phyloP scores from a whole-genome alignment of 441 rosid species.

The Euphorbia corollata region DNA sequence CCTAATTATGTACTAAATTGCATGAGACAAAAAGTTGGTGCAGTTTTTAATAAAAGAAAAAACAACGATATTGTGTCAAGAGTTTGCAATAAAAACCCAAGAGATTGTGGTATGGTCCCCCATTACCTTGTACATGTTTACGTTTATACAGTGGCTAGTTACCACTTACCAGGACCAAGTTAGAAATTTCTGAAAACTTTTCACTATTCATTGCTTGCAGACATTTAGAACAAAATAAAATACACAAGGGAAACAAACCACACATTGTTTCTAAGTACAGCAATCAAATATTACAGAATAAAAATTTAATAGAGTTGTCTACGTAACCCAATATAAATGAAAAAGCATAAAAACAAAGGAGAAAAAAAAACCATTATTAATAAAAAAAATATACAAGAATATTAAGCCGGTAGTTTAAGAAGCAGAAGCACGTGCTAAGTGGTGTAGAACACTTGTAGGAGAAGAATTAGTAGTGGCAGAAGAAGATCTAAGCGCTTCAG shows the following conservation, averaged over 20 bases:
- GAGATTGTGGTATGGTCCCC: too few species aligned
- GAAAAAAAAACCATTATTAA: background rate
- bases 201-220: background rate
- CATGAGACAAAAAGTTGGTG: background rate
- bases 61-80: too few species aligned
- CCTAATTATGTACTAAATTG: too few species aligned
- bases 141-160: too few species aligned
- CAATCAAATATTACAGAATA: background rate
- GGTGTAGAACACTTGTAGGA: slow-evolving; percentile 73
- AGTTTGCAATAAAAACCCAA: too few species aligned
- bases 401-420: slow-evolving; percentile 40
- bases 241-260: too few species aligned
- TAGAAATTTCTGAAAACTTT: too few species aligned
- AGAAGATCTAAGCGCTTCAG: slow-evolving; percentile 70
- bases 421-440: slow-evolving; percentile 34
- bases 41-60: too few species aligned
- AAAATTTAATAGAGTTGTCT: background rate
- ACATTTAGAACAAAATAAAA: background rate
- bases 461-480: slow-evolving; percentile 52
- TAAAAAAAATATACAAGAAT: slow-evolving; percentile 7
- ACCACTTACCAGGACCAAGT: too few species aligned
- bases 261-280: background rate
- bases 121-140: too few species aligned
- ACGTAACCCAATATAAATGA: background rate
- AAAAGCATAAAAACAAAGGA: background rate